Percentiles rank a stretch among this genome's conserved stretches.
Conservation (phyloP, 116 monocot species). For the Phalaenopsis hybrid region DNA sequence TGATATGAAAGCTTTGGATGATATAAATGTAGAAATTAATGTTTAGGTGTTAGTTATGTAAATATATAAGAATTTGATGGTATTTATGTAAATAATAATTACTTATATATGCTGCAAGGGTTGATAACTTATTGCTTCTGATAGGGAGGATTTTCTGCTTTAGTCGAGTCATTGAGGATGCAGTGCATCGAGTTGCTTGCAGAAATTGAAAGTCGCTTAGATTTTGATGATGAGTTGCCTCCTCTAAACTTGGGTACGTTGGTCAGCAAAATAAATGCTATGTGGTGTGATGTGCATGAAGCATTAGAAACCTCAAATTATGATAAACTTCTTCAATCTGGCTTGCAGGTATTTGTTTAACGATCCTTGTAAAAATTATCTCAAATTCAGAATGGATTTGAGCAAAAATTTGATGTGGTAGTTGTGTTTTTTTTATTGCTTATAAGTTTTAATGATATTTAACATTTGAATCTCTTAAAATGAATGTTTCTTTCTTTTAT, state of each 20-base stretch:
- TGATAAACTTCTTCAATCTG: conserved; percentile 85
- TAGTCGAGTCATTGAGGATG: conserved; percentile 62
- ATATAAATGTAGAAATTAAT: too few relatives aligned
- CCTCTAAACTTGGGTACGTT: conserved; percentile 39
- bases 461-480: too few relatives aligned
- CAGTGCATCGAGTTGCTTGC: conserved; percentile 84
- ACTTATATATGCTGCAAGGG: not conserved
- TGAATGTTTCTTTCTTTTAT: not conserved
- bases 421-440: not conserved
- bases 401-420: not conserved
- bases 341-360: conserved; percentile 58
- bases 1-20: too few relatives aligned
- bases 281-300: conserved; percentile 62
- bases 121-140: not conserved
- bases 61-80: too few relatives aligned
- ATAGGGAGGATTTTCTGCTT: conserved; percentile 81
- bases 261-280: conserved; percentile 44
- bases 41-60: too few relatives aligned
- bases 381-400: not conserved
- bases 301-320: conserved; percentile 84
- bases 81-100: too few relatives aligned
- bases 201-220: conserved; percentile 90
- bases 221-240: conserved; percentile 97
- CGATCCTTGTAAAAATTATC: not conserved
- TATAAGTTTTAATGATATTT: not conserved